phyloP scores from a whole-genome alignment of 2,329 filamentous ascomycete genomes.

The Aspergillus sclerotialis region DNA sequence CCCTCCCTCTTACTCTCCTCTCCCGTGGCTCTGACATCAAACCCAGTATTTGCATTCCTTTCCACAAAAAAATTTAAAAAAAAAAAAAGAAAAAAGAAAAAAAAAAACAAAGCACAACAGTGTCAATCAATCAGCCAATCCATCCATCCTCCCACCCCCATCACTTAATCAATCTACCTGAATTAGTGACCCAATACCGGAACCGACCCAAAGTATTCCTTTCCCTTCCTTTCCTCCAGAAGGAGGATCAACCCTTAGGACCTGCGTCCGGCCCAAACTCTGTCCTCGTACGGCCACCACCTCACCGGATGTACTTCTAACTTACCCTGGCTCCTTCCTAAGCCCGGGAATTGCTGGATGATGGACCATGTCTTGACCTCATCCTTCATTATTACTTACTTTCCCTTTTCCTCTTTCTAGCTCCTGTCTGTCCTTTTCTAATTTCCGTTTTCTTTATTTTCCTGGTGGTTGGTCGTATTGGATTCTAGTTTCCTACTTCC shows the following conservation, averaged over 20 bases:
- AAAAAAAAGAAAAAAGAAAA: slow-evolving; percentile 16
- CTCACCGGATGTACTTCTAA: slow-evolving; percentile 23
- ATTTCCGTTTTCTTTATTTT: too few relatives aligned
- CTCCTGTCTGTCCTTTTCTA: too few relatives aligned
- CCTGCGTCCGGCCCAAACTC: slow-evolving; percentile 33
- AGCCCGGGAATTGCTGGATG: slow-evolving; percentile 13
- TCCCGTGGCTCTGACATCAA: slow-evolving; percentile 31
- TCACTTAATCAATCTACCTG: slow-evolving; percentile 11
- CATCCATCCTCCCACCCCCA: slow-evolving; percentile 1
- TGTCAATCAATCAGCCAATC: slow-evolving; percentile 1
- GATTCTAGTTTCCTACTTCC: too few relatives aligned
- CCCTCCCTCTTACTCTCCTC: slow-evolving; percentile 6
- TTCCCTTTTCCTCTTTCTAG: too few relatives aligned
- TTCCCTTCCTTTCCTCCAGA: too few relatives aligned
- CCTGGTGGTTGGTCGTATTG: too few relatives aligned
- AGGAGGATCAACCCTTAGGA: slow-evolving; percentile 34
- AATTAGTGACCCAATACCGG: slow-evolving; percentile 19
- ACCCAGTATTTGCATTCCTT: slow-evolving; percentile 19
- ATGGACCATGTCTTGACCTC: slow-evolving; percentile 31
- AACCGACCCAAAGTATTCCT: slow-evolving; percentile 24
- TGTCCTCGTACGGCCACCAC: slow-evolving; percentile 17
- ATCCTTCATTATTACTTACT: slow-evolving; percentile 15
- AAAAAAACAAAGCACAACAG: slow-evolving; percentile 7
- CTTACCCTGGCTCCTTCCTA: slow-evolving; percentile 21
- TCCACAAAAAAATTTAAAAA: slow-evolving; percentile 4